Evolutionary conservation across 225 moss, liverwort and hornwort species (phyloP), one percentile per base, ranked within the genome.

Genomic region (Neckera pumila): DNA sequence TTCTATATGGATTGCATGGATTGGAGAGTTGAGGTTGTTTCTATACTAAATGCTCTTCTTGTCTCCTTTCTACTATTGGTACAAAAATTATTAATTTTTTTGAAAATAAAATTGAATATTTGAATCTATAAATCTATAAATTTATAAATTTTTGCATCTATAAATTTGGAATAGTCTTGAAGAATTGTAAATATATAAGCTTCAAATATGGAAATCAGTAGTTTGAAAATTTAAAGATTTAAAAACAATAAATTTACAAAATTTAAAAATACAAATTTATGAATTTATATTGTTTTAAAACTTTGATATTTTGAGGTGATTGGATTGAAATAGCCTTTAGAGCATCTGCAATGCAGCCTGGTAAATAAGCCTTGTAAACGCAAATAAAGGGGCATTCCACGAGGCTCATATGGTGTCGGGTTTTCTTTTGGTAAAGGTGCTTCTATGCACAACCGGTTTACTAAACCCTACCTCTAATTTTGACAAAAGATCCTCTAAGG

Each of bases 401-500:
- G 1, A 71, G 9, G 15, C 9, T 0, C 0, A 0, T 0, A 14
- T 8, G 27, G 0, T 40, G 5, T 1, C 0, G n/a, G n/a, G 0
- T 2, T 42, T 16, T 26, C 14, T 71, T 15, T 38, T 0, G 3
- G 6, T 6, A 28, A 28, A 8, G 10, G 16, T 5, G 3, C 8
- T 1, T 10, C 1, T 27, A 16, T 28, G 11, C 0, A 0, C 1
- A 2, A 3, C 10, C 1, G 8, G 0, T 72, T 25, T 17, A 27
- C 1, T 17, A 43, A 28, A 43, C 6, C 27, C 42, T 71, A 42
- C 5, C 2, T 71, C 16, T 42, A 27, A 26, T 27, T 71, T 71
- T 27, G 42, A 71, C 42, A 71, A 71, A 16, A n/a, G 38, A 42
- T 27, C 5, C 7, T n/a, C n/a, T n/a, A n/a, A n/a, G n/a, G n/a